Percentiles rank a stretch among this genome's conserved stretches.
phyloP scores from a whole-genome alignment of 2,329 filamentous ascomycete species.

The Cytospora leucostoma region DNA sequence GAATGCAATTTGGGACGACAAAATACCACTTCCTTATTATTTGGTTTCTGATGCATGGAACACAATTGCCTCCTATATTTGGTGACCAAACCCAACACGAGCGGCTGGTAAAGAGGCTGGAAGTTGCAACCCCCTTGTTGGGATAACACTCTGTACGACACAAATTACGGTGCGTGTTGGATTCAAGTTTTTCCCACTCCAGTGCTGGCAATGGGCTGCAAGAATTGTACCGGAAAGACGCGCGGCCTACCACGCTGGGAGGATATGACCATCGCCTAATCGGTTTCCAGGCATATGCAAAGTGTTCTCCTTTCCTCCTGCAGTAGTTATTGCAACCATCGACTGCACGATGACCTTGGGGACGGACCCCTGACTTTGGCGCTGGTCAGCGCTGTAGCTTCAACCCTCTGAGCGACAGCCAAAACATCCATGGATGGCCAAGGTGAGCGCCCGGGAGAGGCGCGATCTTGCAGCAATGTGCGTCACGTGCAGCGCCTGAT shows the following conservation, averaged over 20 bases:
- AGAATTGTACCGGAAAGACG: neutral
- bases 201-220: neutral
- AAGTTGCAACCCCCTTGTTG: neutral
- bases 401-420: neutral
- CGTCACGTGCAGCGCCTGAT: neutral
- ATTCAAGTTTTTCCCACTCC: neutral
- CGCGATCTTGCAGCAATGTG: neutral
- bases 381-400: neutral
- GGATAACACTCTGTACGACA: neutral
- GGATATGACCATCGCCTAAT: neutral
- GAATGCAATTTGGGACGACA: constrained; percentile 3
- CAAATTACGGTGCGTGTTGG: neutral
- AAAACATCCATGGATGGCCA: neutral
- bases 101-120: neutral
- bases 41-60: constrained; percentile 2
- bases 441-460: neutral
- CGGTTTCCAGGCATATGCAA: neutral
- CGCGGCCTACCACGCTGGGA: neutral
- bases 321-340: neutral
- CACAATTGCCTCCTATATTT: neutral
- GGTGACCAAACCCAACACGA: neutral
- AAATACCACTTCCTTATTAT: constrained; percentile 15
- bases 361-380: neutral
- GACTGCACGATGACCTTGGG: neutral
- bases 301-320: neutral